phyloP scores from a whole-genome alignment of 345 rosid species.

The Reutealis trisperma region DNA sequence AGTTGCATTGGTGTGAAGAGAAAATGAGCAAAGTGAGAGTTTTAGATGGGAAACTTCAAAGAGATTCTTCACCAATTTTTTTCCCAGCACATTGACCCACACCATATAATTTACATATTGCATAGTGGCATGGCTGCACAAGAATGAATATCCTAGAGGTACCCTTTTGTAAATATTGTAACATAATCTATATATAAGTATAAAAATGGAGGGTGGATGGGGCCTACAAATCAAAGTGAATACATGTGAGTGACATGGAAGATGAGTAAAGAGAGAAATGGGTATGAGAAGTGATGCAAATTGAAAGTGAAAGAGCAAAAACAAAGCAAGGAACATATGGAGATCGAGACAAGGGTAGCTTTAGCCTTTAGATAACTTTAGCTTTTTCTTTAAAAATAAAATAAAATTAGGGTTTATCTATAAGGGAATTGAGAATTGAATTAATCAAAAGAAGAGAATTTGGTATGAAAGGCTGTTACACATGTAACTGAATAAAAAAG shows the following conservation, averaged over 20 bases:
- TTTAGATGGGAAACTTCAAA: conserved; percentile 69
- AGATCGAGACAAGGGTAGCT: conserved; percentile 47
- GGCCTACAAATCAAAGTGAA: conserved; percentile 47
- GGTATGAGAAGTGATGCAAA: conserved; percentile 17
- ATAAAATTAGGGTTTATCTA: conserved; percentile 27
- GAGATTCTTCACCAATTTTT: conserved; percentile 88
- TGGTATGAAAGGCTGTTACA: conserved; percentile 14
- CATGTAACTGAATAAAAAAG: conserved; percentile 31
- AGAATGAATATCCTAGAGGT: conserved; percentile 42
- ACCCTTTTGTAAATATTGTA: conserved; percentile 36
- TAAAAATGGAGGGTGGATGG: conserved; percentile 5
- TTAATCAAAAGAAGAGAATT: conserved; percentile 41
- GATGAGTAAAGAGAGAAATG: conserved; percentile 25
- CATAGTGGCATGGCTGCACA: conserved; percentile 40
- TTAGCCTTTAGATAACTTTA: conserved; percentile 44
- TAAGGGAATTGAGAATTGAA: conserved; percentile 21
- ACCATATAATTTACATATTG: conserved; percentile 2
- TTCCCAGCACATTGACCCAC: conserved; percentile 86
- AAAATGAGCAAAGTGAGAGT: conserved; percentile 93
- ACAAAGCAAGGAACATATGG: conserved; percentile 52
- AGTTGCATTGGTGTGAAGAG: conserved; percentile 93
- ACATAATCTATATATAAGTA: not conserved
- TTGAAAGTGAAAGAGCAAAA: conserved; percentile 43
- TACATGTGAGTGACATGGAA: conserved; percentile 48
- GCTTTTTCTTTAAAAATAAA: not conserved